These are phyloP conservation scores for Penicillium sp. DNA, from an alignment of 2,329 filamentous ascomycete species.

Conservation along the genomic window DNA sequence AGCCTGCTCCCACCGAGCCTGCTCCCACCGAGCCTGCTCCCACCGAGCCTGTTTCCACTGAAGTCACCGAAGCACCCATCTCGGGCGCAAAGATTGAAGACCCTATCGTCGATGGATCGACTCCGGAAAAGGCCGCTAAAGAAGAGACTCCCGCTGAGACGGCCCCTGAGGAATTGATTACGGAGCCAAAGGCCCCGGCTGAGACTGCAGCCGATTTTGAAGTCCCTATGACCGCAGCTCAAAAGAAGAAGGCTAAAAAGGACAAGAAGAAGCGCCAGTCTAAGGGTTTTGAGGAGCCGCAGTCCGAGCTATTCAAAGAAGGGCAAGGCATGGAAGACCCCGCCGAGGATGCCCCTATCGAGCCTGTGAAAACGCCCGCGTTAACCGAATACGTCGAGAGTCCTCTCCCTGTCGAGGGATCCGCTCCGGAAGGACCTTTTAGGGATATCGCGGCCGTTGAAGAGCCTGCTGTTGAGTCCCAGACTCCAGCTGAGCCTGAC, in stretches of 20 bases:
- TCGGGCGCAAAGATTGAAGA: not conserved
- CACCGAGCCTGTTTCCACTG: not conserved
- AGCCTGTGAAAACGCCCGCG: not conserved
- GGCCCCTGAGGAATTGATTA: not conserved
- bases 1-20: not conserved
- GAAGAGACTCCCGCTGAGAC: not conserved
- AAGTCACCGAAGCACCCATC: not conserved
- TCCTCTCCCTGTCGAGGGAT: not conserved
- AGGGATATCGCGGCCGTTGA: slow-evolving; percentile 6
- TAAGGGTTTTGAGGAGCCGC: not conserved
- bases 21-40: not conserved
- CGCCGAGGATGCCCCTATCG: not conserved
- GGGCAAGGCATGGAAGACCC: not conserved
- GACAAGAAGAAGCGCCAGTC: slow-evolving; percentile 15
- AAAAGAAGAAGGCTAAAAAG: slow-evolving; percentile 18
- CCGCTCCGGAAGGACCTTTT: slow-evolving; percentile 10
- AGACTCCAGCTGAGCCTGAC: not conserved
- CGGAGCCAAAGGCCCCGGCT: not conserved
- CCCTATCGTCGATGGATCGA: not conserved
- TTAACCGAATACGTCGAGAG: not conserved
- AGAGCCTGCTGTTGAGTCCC: slow-evolving; percentile 9
- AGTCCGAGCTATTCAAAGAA: slow-evolving; percentile 2
- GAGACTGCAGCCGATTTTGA: slow-evolving; percentile 1
- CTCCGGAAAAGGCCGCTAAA: not conserved
- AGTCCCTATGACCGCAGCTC: slow-evolving; percentile 1